Evolutionary conservation across 352 stramenopile species (phyloP).

Genomic region (Blastocystis hominis): DNA sequence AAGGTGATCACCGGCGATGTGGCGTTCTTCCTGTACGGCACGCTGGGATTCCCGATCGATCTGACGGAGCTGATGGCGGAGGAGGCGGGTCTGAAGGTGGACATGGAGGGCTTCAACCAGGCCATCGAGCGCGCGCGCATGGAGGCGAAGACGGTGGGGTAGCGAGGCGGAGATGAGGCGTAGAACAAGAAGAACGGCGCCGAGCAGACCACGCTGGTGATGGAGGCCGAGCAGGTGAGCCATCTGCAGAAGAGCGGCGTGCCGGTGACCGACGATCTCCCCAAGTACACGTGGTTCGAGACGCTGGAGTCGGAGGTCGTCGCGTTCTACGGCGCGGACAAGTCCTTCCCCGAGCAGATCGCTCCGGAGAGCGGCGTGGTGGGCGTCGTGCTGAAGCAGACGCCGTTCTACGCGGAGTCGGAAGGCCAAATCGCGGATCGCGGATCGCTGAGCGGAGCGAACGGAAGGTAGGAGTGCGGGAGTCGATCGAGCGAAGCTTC

Average conservation of each 20-base stretch:
- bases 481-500: not conserved
- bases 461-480: not conserved
- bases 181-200: slow-evolving; percentile 60
- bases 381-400: slow-evolving; percentile 89
- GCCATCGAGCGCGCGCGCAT: slow-evolving; percentile 73
- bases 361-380: slow-evolving; percentile 68
- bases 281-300: slow-evolving; percentile 79
- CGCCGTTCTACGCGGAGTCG: slow-evolving; percentile 91
- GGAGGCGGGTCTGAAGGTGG: slow-evolving; percentile 71
- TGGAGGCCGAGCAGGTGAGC: slow-evolving; percentile 85
- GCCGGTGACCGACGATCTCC: slow-evolving; percentile 76
- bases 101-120: slow-evolving; percentile 80
- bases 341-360: slow-evolving; percentile 71
- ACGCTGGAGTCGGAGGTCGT: slow-evolving; percentile 68
- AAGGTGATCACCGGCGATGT: slow-evolving; percentile 72
- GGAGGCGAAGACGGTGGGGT: slow-evolving; percentile 72
- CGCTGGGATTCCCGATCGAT: slow-evolving; percentile 94
- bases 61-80: slow-evolving; percentile 85
- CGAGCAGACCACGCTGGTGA: slow-evolving; percentile 71
- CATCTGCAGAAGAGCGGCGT: slow-evolving; percentile 74
- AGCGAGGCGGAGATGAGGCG: slow-evolving; percentile 58
- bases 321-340: slow-evolving; percentile 76
- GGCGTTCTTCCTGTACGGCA: slow-evolving; percentile 97
- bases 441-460: slow-evolving; percentile 69
- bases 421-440: slow-evolving; percentile 89